These are phyloP conservation scores for Citrus glauca DNA, from an alignment of 345 rosid genomes.

Conservation along the genomic window DNA sequence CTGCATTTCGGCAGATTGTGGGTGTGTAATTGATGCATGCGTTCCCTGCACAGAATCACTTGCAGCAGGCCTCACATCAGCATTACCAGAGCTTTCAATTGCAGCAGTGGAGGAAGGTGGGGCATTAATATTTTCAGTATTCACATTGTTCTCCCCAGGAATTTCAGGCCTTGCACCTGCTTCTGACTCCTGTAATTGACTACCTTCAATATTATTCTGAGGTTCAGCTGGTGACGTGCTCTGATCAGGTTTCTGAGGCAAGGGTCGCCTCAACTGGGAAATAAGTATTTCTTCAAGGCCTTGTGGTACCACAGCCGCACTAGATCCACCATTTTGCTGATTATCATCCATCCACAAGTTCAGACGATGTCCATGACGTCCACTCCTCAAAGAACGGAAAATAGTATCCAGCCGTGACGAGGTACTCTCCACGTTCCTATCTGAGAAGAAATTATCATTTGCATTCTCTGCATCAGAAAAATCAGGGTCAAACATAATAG, in stretches of 20 bases:
- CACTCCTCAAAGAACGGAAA: slow-evolving; percentile 84
- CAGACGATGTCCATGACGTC: slow-evolving; percentile 82
- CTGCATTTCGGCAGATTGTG: slow-evolving; percentile 85
- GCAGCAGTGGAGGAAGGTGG: slow-evolving; percentile 42
- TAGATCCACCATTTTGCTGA: slow-evolving; percentile 73
- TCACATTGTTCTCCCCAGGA: slow-evolving; percentile 44
- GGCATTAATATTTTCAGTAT: slow-evolving; percentile 39
- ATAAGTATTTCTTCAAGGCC: slow-evolving; percentile 93
- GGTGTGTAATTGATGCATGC: slow-evolving; percentile 31
- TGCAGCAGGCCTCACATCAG: slow-evolving; percentile 43
- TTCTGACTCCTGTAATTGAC: slow-evolving; percentile 42
- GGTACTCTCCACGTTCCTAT: slow-evolving; percentile 47
- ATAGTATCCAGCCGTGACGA: slow-evolving; percentile 67
- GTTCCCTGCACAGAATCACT: slow-evolving; percentile 39
- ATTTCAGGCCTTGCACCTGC: slow-evolving; percentile 38
- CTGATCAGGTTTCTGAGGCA: slow-evolving; percentile 59
- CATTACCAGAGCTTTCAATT: slow-evolving; percentile 38
- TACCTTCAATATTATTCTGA: slow-evolving; percentile 41
- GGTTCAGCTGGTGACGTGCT: slow-evolving; percentile 40
- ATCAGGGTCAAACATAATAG: neutral
- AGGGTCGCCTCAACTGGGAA: slow-evolving; percentile 78
- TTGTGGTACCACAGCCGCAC: slow-evolving; percentile 65
- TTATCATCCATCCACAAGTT: slow-evolving; percentile 90
- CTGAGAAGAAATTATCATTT: slow-evolving; percentile 41
- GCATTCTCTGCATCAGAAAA: slow-evolving; percentile 37